Conservation (phyloP, 176 grass and related monocot species). For the Musa beccarii region DNA sequence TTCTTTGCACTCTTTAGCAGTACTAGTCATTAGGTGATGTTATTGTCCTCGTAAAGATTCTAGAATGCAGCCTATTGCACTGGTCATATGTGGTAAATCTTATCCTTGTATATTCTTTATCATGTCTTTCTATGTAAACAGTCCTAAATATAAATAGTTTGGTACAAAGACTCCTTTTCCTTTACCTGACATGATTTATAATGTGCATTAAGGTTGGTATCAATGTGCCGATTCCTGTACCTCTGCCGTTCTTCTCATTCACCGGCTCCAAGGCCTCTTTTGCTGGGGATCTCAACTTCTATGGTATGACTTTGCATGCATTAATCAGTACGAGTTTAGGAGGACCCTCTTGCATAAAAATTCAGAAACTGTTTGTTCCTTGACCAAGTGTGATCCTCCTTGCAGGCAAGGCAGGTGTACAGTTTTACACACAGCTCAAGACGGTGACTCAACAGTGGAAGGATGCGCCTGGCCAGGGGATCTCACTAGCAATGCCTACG, state of each 20-base stretch:
- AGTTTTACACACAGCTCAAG: conserved; percentile 95
- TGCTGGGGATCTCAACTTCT: conserved; percentile 94
- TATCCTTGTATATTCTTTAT: too few species aligned
- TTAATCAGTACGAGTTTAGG: neutral
- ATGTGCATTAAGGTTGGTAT: conserved; percentile 62
- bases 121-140: too few species aligned
- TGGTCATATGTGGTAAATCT: too few species aligned
- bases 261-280: conserved; percentile 86
- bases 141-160: neutral
- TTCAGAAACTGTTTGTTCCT: conserved; percentile 4
- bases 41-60: too few species aligned
- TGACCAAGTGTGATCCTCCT: neutral
- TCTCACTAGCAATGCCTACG: conserved; percentile 88
- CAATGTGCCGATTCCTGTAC: conserved; percentile 93
- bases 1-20: too few species aligned
- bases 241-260: conserved; percentile 93
- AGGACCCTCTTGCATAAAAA: neutral
- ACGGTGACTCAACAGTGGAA: conserved; percentile 96
- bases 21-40: too few species aligned
- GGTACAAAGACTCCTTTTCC: neutral
- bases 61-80: too few species aligned
- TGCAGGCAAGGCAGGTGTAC: conserved; percentile 88
- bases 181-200: neutral
- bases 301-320: conserved; percentile 34
- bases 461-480: conserved; percentile 46